A percentile compares a stretch with the other conserved stretches of the same genome.
Conservation (phyloP, 495 filamentous ascomycete species). For the Penicillium maclennaniae region DNA sequence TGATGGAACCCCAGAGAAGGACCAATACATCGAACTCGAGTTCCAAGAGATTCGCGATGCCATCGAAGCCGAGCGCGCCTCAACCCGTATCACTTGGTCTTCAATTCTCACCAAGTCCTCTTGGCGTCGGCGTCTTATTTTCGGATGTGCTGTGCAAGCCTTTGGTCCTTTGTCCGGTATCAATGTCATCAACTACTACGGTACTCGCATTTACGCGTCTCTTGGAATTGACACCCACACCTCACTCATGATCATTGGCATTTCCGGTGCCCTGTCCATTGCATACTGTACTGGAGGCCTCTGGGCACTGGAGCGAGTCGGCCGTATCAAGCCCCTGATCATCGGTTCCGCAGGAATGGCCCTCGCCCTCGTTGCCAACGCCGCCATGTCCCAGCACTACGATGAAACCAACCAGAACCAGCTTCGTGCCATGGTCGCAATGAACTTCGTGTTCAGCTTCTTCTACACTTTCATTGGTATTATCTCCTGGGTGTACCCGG, state of each 20-base stretch:
- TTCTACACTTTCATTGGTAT: constrained; percentile 48
- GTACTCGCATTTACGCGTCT: constrained; percentile 49
- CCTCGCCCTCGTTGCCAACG: too few relatives aligned
- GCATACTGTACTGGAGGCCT: neutral
- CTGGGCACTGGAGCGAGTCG: too few relatives aligned
- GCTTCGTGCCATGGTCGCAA: too few relatives aligned
- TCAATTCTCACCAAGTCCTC: constrained; percentile 43
- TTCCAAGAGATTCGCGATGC: too few relatives aligned
- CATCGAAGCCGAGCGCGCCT: too few relatives aligned
- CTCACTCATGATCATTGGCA: too few relatives aligned
- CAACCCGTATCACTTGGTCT: constrained; percentile 31
- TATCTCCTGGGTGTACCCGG: constrained; percentile 53
- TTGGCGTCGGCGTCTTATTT: constrained; percentile 46
- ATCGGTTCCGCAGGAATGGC: too few relatives aligned
- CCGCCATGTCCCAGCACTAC: too few relatives aligned
- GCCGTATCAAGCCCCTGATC: too few relatives aligned
- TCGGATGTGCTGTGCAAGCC: constrained; percentile 51
- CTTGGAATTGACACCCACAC: constrained; percentile 36
- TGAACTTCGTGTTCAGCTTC: constrained; percentile 42
- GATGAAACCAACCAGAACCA: too few relatives aligned
- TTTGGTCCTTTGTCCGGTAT: constrained; percentile 52
- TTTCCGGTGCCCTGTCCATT: constrained; percentile 34
- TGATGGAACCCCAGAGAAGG: too few relatives aligned
- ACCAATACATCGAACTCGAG: too few relatives aligned
- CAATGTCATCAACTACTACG: constrained; percentile 56